Percentiles rank a stretch among this genome's conserved stretches.
These are phyloP conservation scores for Henningerozyma blattae DNA, from an alignment of 805 yeast species.

Conservation along the genomic window DNA sequence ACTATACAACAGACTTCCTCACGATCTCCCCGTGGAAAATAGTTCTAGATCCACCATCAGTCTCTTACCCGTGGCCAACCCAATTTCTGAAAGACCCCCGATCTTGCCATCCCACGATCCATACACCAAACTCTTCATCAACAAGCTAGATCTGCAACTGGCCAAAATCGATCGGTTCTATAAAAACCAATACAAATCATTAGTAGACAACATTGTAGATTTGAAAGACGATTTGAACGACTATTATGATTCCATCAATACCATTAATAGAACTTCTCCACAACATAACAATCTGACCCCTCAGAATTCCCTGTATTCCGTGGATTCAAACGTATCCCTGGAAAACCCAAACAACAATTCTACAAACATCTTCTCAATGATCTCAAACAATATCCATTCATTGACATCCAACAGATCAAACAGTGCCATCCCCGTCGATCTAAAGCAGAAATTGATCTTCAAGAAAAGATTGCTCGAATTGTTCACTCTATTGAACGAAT, in stretches of 20 bases:
- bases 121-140: slow-evolving; percentile 46
- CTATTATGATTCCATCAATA: slow-evolving; percentile 12
- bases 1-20: slow-evolving; percentile 14
- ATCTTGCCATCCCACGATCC: slow-evolving; percentile 11
- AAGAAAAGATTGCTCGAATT: slow-evolving; percentile 53
- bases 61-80: too few species aligned
- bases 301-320: slow-evolving; percentile 1
- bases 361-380: background rate
- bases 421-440: background rate
- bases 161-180: slow-evolving; percentile 68
- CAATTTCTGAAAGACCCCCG: slow-evolving; percentile 10
- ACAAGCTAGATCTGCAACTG: slow-evolving; percentile 70
- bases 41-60: slow-evolving; percentile 1
- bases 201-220: slow-evolving; percentile 32
- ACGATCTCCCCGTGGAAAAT: background rate
- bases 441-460: slow-evolving; percentile 38
- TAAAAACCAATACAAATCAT: slow-evolving; percentile 42
- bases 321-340: slow-evolving; percentile 2
- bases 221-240: slow-evolving; percentile 51
- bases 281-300: background rate
- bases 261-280: too few species aligned
- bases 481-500: slow-evolving; percentile 68
- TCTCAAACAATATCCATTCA: background rate
- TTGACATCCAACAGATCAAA: too few species aligned
- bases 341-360: slow-evolving; percentile 1